Base-by-base conservation (phyloP, 108 stramenopile species). In the Pseudonitzschia delicatissima region DNA sequence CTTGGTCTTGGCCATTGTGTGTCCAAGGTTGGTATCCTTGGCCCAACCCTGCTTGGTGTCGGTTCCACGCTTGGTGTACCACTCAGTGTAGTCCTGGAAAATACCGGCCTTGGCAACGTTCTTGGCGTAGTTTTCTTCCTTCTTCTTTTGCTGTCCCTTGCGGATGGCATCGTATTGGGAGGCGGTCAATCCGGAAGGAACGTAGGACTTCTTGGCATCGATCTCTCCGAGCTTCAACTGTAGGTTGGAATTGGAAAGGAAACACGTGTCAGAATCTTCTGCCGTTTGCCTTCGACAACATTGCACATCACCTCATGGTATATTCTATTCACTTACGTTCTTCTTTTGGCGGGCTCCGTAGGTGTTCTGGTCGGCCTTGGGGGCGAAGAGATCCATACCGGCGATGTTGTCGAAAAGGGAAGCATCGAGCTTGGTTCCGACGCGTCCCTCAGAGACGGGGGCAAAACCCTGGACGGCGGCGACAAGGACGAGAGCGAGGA, bases 41-140 rank as follows among this genome's bases (percentile, higher is more conserved):
- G 39, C 21, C 86, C 86, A 87, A 3, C 11, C 20, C 29, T 75
- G 68, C n/a, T 31, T 55, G 21, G 27, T 42, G 58, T 79, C 75
- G 49, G 86, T 87, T 66, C 86, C 86, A 37, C 86, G 80, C 74
- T 86, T 78, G 9, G 35, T 64, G 82, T 87, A 87, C 39, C 59
- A 87, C 9, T 76, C 77, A 57, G 80, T 81, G 67, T 77, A 87
- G 60, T 81, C 82, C 25, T 67, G 42, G 72, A 83, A 87, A 28
- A 78, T 73, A 23, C 80, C 80, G 31, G 86, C 86, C 82, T 87
- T 87, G 34, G 59, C 65, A 39, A 87, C 82, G 57, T 87, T 87
- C 13, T 52, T 25, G 27, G 68, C 63, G 78, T 87, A 87, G 68
- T 71, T 74, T 17, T 72, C 79, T 15, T 67, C 62, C 72, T 81